phyloP scores from a whole-genome alignment of 352 stramenopile genomes.

The Phytophthora uliginosa region DNA sequence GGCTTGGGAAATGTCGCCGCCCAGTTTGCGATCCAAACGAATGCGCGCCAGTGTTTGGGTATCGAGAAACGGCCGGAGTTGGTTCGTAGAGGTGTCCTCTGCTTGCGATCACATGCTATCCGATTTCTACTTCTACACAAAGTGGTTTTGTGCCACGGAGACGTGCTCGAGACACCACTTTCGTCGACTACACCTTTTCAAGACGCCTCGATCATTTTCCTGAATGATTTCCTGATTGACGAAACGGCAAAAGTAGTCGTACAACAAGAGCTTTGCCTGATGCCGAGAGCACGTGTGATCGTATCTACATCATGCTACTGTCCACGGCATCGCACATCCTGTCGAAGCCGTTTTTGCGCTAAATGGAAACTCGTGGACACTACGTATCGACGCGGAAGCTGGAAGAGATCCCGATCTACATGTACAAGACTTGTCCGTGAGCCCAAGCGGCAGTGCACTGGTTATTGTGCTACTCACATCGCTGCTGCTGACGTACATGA shows the following conservation, averaged over 20 bases:
- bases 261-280: background rate
- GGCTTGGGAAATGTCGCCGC: slow-evolving; percentile 8
- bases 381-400: background rate
- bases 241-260: background rate
- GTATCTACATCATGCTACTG: slow-evolving; percentile 10
- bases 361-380: slow-evolving; percentile 1
- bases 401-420: slow-evolving; percentile 3
- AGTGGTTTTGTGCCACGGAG: slow-evolving; percentile 5
- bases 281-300: slow-evolving; percentile 9
- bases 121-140: slow-evolving; percentile 10
- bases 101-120: background rate
- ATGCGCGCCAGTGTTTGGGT: slow-evolving; percentile 4
- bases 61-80: slow-evolving; percentile 4
- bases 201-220: slow-evolving; percentile 4
- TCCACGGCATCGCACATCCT: slow-evolving; percentile 6
- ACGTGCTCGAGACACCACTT: slow-evolving; percentile 3
- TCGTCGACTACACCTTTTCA: slow-evolving; percentile 8
- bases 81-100: background rate
- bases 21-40: slow-evolving; percentile 14
- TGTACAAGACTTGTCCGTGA: background rate
- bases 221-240: slow-evolving; percentile 16
- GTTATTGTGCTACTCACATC: background rate
- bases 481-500: background rate
- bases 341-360: background rate
- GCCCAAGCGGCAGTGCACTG: background rate